A percentile compares a stretch with the other conserved stretches of the same genome.
Evolutionary conservation across 1,139 yeast species (phyloP).

Genomic region (Nadsonia commutata): DNA sequence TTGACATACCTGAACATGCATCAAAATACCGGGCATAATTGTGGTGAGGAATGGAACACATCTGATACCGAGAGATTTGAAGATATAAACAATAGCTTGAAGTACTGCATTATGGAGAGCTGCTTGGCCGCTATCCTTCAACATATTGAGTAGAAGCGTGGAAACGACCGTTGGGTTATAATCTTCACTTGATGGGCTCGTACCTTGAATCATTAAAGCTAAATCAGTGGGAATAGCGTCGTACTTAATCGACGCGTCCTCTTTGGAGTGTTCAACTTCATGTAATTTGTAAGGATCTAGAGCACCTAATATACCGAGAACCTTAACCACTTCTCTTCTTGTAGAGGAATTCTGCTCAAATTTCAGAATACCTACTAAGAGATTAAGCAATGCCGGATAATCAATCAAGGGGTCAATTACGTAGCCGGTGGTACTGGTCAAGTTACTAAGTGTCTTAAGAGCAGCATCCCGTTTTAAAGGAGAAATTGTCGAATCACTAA

Average conservation of each 20-base stretch:
- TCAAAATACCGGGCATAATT: slow-evolving; percentile 75
- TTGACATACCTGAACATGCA: slow-evolving; percentile 76
- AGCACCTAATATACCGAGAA: slow-evolving; percentile 90
- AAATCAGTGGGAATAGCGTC: slow-evolving; percentile 85
- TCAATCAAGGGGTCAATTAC: slow-evolving; percentile 88
- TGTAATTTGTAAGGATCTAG: slow-evolving; percentile 91
- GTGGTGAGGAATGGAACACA: slow-evolving; percentile 80
- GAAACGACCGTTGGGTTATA: slow-evolving; percentile 94
- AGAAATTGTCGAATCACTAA: slow-evolving; percentile 75
- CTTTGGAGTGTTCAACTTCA: slow-evolving; percentile 69
- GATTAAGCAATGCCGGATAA: slow-evolving; percentile 76
- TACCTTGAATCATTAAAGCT: slow-evolving; percentile 79
- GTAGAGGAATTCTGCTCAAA: slow-evolving; percentile 63
- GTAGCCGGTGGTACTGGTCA: slow-evolving; percentile 84
- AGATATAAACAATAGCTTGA: slow-evolving; percentile 82
- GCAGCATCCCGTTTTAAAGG: slow-evolving; percentile 82
- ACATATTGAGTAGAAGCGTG: slow-evolving; percentile 62
- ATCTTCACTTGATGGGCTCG: slow-evolving; percentile 87
- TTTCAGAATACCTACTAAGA: slow-evolving; percentile 65
- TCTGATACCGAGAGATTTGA: slow-evolving; percentile 73
- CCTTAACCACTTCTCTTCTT: slow-evolving; percentile 73
- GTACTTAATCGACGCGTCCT: slow-evolving; percentile 46
- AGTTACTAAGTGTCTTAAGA: slow-evolving; percentile 69
- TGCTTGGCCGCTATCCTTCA: slow-evolving; percentile 72
- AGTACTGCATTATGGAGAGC: slow-evolving; percentile 83